Evolutionary conservation across 768 basidiomycete genomes (phyloP).

Genomic region (Plicaturopsis crispa): DNA sequence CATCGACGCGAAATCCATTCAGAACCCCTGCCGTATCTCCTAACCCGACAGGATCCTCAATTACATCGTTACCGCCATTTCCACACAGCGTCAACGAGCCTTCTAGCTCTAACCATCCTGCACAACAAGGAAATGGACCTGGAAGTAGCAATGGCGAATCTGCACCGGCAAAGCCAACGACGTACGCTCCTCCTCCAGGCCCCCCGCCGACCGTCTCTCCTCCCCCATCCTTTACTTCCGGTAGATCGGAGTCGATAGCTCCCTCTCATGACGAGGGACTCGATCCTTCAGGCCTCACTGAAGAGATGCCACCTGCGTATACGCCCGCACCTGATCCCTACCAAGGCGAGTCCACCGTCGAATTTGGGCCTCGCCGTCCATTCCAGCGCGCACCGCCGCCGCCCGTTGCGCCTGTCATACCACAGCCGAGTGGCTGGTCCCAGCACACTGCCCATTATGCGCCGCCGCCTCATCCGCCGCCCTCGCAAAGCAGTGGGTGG

Average conservation of each 20-base stretch:
- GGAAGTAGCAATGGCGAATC: too few species aligned
- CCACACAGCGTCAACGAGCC: conserved; percentile 7
- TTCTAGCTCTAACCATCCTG: too few species aligned
- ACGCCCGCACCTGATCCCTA: conserved; percentile 44
- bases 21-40: conserved; percentile 20
- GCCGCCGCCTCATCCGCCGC: background rate
- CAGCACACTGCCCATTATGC: background rate
- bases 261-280: too few species aligned
- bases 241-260: too few species aligned
- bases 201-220: too few species aligned
- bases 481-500: background rate
- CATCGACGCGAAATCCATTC: conserved; percentile 29
- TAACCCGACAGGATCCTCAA: conserved; percentile 23
- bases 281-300: conserved; percentile 29
- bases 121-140: too few species aligned
- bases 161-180: too few species aligned
- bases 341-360: conserved; percentile 55
- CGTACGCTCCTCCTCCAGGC: too few species aligned
- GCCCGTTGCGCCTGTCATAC: too few species aligned
- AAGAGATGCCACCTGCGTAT: conserved; percentile 68
- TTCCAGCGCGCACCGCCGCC: conserved; percentile 41
- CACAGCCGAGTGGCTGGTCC: conserved; percentile 10
- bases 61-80: conserved; percentile 1
- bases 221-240: too few species aligned
- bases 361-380: conserved; percentile 55